Base-by-base conservation (phyloP, 306 rosid genomes). In the Alnus glutinosa region DNA sequence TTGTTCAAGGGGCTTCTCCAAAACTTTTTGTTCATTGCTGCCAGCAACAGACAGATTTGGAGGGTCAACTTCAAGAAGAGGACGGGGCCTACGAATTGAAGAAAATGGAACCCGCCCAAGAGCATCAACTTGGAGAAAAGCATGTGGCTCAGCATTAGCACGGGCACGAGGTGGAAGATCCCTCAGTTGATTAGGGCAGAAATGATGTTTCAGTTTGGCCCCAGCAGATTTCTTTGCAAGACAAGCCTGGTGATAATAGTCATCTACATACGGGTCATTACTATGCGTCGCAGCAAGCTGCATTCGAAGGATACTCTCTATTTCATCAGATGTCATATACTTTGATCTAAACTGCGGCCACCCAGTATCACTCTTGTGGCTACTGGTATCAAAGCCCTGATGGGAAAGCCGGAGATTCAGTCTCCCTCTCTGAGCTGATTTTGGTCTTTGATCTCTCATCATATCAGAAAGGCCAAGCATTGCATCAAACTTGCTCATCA, bases 71-170 rank as follows among this genome's bases (percentile, higher is more conserved):
- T 96, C 99, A 67, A 96, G 88, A 70, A 96, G 99, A 79, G 99
- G 99, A 39, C 99, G 99, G 50, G 99, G 99, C 86, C 99, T 89
- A 64, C 96, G 98, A 82, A 96, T 91, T 78, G 99, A 96, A 49
- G 99, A 96, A 86, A 96, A 96, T 4, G 98, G 98, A 85, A 96
- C 95, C 84, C 99, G 91, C 76, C 99, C 99, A 78, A 93, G 89
- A 70, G 99, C 99, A 86, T 96, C 99, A 73, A 96, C 98, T 82
- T 96, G 99, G 79, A 96, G 99, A 87, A 91, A 96, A 87, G 98
- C 98, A 87, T 96, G 99, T 13, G 96, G 98, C 76, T 96, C 99
- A 51, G 78, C 11, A 83, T 84, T 91, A 79, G 96, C 84, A 61
- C 98, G 92, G 76, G 94, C 93, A 57, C 84, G 89, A 59, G 88